Conservation (phyloP, 331 rosid species). For the Pyrus hybrid region DNA sequence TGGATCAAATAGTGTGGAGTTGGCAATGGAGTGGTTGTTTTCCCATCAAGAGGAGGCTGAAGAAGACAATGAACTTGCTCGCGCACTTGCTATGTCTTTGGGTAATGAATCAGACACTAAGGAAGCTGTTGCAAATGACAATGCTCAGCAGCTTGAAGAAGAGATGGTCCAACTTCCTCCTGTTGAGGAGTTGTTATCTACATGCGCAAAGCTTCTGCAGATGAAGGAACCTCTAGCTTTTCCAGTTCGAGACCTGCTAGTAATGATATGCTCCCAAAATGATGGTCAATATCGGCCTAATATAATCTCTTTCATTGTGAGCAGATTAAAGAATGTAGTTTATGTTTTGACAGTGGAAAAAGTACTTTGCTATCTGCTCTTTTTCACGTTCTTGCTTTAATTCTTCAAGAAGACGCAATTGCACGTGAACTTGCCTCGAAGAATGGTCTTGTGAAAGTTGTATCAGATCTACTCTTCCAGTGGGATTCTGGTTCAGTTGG, state of each 20-base stretch:
- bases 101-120: slow-evolving; percentile 74
- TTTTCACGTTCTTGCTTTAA: slow-evolving; percentile 89
- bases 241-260: slow-evolving; percentile 80
- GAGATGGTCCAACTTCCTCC: slow-evolving; percentile 81
- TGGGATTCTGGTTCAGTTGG: slow-evolving; percentile 59
- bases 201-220: slow-evolving; percentile 73
- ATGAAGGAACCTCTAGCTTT: slow-evolving; percentile 84
- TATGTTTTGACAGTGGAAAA: slow-evolving; percentile 43
- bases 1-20: slow-evolving; percentile 93
- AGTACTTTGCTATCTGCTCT: slow-evolving; percentile 58
- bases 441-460: slow-evolving; percentile 62
- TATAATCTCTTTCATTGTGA: slow-evolving; percentile 70
- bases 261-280: slow-evolving; percentile 87
- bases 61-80: slow-evolving; percentile 98
- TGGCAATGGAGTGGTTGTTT: slow-evolving; percentile 98
- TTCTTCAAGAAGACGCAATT: slow-evolving; percentile 73
- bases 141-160: slow-evolving; percentile 61
- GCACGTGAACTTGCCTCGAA: slow-evolving; percentile 79
- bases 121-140: slow-evolving; percentile 53
- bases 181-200: slow-evolving; percentile 75
- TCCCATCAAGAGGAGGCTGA: slow-evolving; percentile 85
- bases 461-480: slow-evolving; percentile 67
- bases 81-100: slow-evolving; percentile 96
- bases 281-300: slow-evolving; percentile 72
- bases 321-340: slow-evolving; percentile 58